Evolutionary conservation across 179 eudicot species (phyloP), one percentile per base, ranked within the genome.

Genomic region (Beta lomatogona): DNA sequence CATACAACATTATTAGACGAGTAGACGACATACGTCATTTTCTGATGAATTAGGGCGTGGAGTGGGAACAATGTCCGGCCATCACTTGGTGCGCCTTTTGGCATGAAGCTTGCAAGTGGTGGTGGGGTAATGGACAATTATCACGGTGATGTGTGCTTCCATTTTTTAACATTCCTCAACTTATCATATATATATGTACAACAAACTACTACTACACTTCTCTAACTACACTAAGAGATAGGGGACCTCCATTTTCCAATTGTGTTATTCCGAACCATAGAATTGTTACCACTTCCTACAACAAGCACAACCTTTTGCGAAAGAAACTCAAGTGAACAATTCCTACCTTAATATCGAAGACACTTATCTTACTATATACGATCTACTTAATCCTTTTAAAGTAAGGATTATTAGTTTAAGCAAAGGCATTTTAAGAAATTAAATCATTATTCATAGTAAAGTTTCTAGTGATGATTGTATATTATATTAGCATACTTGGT

Each of bases 91-190:
- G 78, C n/a, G 3, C 0, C 19, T 65, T 75, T 74, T 69, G 83
- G 86, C 75, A 76, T 84, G 78, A 74, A 46, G 52, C 55, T 57
- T 4, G 54, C 64, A 83, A 83, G 63, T 76, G 16, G 83, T 84
- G 86, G 86, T 80, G 83, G 86, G 86, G 83, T 61, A 50, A 6
- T 11, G 0, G 69, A 71, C 77, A 80, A 83, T 48, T 48, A 9
- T 76, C 80, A 76, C 71, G 52, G 66, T 76, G 68, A 76, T 80
- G 70, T 78, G 80, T 80, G 80, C 86, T 77, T 84, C 78, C 81
- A 76, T 80, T 71, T 48, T 76, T 76, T 31, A 76, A 71, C 83
- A 67, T 83, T 79, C 72, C 28, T 57, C 55, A 70, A 52, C 75
- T 2, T 22, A 11, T 25, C 5, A 12, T 19, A 8, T 16, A n/a